Base-by-base conservation (phyloP, 2,329 filamentous ascomycete genomes). In the Fusarium nelsonii region DNA sequence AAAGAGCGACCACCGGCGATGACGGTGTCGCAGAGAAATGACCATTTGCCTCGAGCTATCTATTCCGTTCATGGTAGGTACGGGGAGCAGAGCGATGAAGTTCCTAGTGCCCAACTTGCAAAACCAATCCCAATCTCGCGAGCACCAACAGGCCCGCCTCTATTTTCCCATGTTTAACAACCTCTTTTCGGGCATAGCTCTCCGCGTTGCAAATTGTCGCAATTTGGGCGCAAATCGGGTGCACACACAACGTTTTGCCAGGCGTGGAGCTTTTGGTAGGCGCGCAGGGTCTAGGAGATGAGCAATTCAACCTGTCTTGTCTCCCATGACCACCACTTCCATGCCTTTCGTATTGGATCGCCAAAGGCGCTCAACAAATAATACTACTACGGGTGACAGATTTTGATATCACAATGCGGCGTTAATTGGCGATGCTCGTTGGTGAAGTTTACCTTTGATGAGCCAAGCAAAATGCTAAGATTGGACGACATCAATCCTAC, bases 261-360 rank as follows among this genome's bases (percentile, higher is more conserved):
- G 48, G 49, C 41, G 55, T 46, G 49, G 61, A 46, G 50, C 57
- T 45, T 44, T 63, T 63, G 58, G 65, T 69, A 68, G 54, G 60
- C 28, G 28, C 37, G 50, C 58, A 59, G 52, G 63, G 53, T 55
- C 54, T 54, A 53, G 55, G 65, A 51, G 52, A 69, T 69, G 61
- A 50, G 66, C 61, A 69, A 69, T 71, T 41, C 65, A 48, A 56
- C 53, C 40, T 63, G 53, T 69, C 58, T 63, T 46, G 58, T 67
- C 37, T 49, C 63, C 66, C 46, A 55, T 55, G 54, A 43, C 36
- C 58, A 64, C 51, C 60, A 54, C 43, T 33, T 43, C 56, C 67
- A 65, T 70, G 48, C 53, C 51, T 58, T 40, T 48, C n/a, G n/a
- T 68, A 36, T 58, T 51, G 34, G 48, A 51, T 51, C 44, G 53